Conservation (phyloP, 2,329 filamentous ascomycete species). For the Colletotrichum sp. region DNA sequence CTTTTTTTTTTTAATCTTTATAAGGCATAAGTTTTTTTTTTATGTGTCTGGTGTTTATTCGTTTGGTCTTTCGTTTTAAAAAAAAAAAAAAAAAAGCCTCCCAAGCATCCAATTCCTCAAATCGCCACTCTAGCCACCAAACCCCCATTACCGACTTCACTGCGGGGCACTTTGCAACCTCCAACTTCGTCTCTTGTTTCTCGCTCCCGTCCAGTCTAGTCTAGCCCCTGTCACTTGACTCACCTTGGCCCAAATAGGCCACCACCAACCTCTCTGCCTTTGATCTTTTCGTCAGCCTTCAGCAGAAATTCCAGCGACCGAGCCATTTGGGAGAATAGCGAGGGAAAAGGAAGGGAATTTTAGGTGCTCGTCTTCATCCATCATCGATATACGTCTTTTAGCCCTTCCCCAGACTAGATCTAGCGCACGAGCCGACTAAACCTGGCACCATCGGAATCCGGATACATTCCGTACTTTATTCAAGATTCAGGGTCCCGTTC, state of each 20-base stretch:
- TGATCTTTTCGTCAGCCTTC: background rate
- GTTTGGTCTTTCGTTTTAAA: no score
- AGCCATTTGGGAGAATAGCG: background rate
- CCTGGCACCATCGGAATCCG: background rate
- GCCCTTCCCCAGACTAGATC: background rate
- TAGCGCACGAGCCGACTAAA: background rate
- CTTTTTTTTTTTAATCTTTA: no score
- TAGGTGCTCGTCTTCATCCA: background rate
- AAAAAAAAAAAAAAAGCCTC: background rate
- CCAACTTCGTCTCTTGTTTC: slow-evolving; percentile 5
- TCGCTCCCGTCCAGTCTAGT: background rate
- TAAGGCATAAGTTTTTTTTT: no score
- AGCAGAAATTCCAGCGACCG: background rate
- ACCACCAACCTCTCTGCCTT: background rate
- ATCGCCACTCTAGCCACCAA: slow-evolving; percentile 1
- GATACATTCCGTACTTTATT: background rate
- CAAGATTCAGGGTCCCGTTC: slow-evolving; percentile 7
- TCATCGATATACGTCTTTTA: background rate
- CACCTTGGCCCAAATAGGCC: background rate
- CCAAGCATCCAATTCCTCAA: background rate
- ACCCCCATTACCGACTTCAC: background rate
- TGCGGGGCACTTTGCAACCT: slow-evolving; percentile 15
- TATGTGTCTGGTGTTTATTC: no score
- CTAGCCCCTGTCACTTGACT: background rate
- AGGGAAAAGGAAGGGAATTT: background rate